Base-by-base conservation (phyloP, 345 rosid genomes). In the Psidium guajava region DNA sequence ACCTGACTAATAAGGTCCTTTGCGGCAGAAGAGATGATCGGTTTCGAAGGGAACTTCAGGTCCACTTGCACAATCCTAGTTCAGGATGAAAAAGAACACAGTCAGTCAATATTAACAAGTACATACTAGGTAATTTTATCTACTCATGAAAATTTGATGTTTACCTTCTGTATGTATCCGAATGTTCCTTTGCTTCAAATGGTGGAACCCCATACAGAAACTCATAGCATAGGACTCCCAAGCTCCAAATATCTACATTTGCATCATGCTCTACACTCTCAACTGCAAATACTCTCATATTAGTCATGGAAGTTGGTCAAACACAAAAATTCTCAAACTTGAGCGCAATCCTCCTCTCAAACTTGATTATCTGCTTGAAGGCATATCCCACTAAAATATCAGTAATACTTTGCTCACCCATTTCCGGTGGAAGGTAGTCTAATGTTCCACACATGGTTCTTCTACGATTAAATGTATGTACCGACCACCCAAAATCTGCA, bases 401-500 rank as follows among this genome's bases (percentile, higher is more conserved):
- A 69, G 75, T 32, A 69, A 69, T 0, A 69, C 44, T 11, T 32
- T 80, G 85, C 91, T 51, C 90, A 96, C 99, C 98, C 99, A 98
- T 98, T 91, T 98, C 99, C 3, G 99, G 99, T 84, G 99, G 98
- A 85, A 97, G 96, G 91, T 98, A 98, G 89, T 98, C 99, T 52
- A 98, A 88, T 73, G 99, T 96, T 73, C 99, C 99, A 16, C 99
- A 98, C 99, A 98, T 98, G 99, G 99, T 98, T 77, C 93, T 89
- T 88, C 99, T 94, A n/a, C 98, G 95, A 88, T 95, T 96, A 89
- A 98, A 96, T 47, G 99, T 98, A 90, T 98, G 99, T 32, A 98
- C 99, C 1, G 99, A 98, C 99, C 99, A 98, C 83, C 99, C 99
- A 90, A 98, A 98, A 83, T 98, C 99, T 25, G 99, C 99, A 89